Conservation (phyloP, 1,139 yeast genomes). For the Geotrichum cucujoidarum region DNA sequence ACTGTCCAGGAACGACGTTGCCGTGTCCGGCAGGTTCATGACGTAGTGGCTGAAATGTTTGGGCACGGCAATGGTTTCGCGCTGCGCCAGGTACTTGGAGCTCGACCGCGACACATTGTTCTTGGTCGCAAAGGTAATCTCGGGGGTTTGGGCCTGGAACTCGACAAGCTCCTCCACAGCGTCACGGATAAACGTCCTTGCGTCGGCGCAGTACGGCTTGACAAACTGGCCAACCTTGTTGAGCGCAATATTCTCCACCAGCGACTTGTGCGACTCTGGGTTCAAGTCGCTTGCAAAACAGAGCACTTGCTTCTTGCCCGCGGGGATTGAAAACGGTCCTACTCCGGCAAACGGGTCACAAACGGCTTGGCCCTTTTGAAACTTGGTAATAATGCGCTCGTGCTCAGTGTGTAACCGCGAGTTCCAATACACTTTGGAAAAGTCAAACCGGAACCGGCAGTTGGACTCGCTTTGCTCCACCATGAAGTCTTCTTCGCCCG, state of each 20-base stretch:
- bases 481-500: conserved; percentile 63
- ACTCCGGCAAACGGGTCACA: conserved; percentile 98
- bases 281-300: conserved; percentile 92
- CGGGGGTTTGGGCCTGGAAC: conserved; percentile 26
- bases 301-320: conserved; percentile 74
- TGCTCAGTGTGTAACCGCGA: conserved; percentile 93
- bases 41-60: conserved; percentile 65
- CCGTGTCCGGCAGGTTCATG: conserved; percentile 94
- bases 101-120: conserved; percentile 27
- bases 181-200: conserved; percentile 66
- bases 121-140: conserved; percentile 13
- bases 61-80: conserved; percentile 47
- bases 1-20: conserved; percentile 75
- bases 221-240: conserved; percentile 66
- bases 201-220: conserved; percentile 67
- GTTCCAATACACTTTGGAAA: conserved; percentile 95
- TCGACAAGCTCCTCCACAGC: conserved; percentile 51
- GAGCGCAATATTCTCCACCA: conserved; percentile 55
- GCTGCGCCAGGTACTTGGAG: conserved; percentile 22
- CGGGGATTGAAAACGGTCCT: conserved; percentile 97
- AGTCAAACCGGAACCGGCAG: conserved; percentile 81
- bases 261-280: conserved; percentile 73
- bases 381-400: conserved; percentile 62
- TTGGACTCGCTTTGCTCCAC: conserved; percentile 90
- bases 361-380: conserved; percentile 59